Evolutionary conservation across 805 yeast genomes (phyloP).

Genomic region (Hermanozyma aechmeae): DNA sequence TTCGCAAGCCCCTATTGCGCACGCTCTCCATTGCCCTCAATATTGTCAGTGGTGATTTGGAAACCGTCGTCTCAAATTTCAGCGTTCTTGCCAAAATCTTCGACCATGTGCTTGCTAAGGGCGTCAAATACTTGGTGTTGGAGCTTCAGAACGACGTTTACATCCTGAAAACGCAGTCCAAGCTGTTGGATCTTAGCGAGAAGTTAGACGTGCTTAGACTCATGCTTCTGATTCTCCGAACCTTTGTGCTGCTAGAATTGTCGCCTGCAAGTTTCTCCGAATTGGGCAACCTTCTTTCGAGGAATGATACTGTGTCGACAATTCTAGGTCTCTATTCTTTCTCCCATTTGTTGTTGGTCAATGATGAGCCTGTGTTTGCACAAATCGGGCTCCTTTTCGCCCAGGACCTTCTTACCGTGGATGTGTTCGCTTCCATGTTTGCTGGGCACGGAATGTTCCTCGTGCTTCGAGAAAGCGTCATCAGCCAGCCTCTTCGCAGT

Average conservation of each 20-base stretch:
- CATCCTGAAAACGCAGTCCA: constrained; percentile 24
- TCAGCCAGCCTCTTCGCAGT: constrained; percentile 55
- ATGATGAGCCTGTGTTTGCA: constrained; percentile 62
- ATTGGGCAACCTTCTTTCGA: constrained; percentile 43
- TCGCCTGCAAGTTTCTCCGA: constrained; percentile 38
- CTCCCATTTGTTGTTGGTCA: constrained; percentile 50
- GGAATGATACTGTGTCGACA: constrained; percentile 52
- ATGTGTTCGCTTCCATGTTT: constrained; percentile 57
- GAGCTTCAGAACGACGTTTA: constrained; percentile 51
- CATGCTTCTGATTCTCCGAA: constrained; percentile 55
- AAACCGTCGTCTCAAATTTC: constrained; percentile 35
- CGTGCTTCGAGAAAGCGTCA: constrained; percentile 64
- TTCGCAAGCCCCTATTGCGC: constrained; percentile 49
- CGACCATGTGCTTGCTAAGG: constrained; percentile 54
- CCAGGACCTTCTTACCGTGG: constrained; percentile 55
- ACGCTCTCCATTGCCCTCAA: constrained; percentile 42
- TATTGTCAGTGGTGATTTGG: constrained; percentile 30
- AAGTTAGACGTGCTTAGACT: constrained; percentile 58
- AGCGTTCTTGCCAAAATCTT: constrained; percentile 49
- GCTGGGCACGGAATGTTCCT: constrained; percentile 54
- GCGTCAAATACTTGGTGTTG: constrained; percentile 50
- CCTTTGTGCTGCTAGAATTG: constrained; percentile 41
- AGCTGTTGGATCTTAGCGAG: constrained; percentile 29
- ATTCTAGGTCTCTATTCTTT: constrained; percentile 59
- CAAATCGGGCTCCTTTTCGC: constrained; percentile 62